These are phyloP conservation scores for Xylariaceae sp. DNA, from an alignment of 2,329 filamentous ascomycete species.

Conservation along the genomic window DNA sequence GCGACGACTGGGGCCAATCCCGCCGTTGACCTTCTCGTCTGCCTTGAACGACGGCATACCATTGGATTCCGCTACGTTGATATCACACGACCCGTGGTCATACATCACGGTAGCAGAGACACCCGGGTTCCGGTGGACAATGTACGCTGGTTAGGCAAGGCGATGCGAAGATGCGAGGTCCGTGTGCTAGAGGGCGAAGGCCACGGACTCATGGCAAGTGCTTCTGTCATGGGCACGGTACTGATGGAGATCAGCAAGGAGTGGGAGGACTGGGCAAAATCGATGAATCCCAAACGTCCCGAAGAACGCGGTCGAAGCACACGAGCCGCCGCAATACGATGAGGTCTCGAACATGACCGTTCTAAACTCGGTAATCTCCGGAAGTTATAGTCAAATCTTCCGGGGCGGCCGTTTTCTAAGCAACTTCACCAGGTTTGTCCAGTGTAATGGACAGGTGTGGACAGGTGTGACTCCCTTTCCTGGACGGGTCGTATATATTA, in stretches of 20 bases:
- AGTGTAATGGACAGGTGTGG: not conserved
- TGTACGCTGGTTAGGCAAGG: constrained; percentile 87
- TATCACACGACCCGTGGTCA: constrained; percentile 83
- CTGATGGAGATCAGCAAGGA: constrained; percentile 90
- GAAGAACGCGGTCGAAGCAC: constrained; percentile 28
- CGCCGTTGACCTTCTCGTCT: constrained; percentile 86
- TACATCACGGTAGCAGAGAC: constrained; percentile 89
- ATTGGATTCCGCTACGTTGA: constrained; percentile 98
- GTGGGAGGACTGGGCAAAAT: constrained; percentile 81
- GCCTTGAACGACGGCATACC: constrained; percentile 80
- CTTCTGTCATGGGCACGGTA: constrained; percentile 87
- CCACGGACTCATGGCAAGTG: constrained; percentile 93
- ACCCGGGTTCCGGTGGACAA: constrained; percentile 92
- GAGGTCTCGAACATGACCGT: not conserved
- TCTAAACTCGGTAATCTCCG: not conserved
- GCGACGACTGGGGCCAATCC: constrained; percentile 90
- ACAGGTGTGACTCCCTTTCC: not conserved
- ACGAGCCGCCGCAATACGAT: constrained; percentile 21
- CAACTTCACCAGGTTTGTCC: not conserved
- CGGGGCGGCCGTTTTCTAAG: not conserved
- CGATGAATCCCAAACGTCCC: constrained; percentile 39
- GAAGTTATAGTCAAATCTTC: not conserved
- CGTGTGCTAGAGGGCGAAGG: constrained; percentile 85
- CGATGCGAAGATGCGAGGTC: constrained; percentile 90
- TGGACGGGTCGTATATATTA: not conserved